Base-by-base conservation (phyloP, 2,329 filamentous ascomycete species). In the Ophiognomonia clavigignenti-juglandacearum region DNA sequence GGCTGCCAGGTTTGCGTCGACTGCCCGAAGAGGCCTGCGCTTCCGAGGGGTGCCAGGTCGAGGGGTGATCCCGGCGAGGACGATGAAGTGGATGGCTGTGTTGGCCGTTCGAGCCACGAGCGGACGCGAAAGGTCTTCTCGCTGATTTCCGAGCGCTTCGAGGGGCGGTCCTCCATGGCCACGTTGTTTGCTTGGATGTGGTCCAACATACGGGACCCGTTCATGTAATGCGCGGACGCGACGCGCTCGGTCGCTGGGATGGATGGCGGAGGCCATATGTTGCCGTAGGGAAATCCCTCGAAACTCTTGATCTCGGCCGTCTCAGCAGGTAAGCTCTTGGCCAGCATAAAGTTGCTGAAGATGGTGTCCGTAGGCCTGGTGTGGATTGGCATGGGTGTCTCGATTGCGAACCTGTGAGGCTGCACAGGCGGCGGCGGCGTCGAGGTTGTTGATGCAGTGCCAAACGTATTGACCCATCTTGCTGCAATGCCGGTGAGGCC, bases 181-280 rank as follows among this genome's bases (percentile, higher is more conserved):
- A 62, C 52, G 32, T 64, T 47, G 40, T 55, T 31, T 37, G 58
- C 29, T 41, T 57, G 46, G 35, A 55, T 50, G 43, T 56, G 24
- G 14, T 16, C 14, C 6, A 34, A 8, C 14, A 34, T 3, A 7
- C 31, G 14, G 3, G 31, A n/a, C 14, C 31, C 31, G 31, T 34
- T 34, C 23, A 44, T 31, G 7, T 39, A 24, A 19, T 44, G 41
- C 13, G 57, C 55, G 19, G 69, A 68, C 2, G 63, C 56, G 4
- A 77, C 72, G 20, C 82, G 81, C 19, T 80, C 67, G 1, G 63
- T 57, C 3, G 84, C 77, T 0, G 88, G 89, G 11, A 96, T 77
- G 1, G 71, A 75, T 1, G 75, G 71, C 1, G 90, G 85, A 7
- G 90, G 90, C 90, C 90, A 96, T 9, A 90, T 64, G n/a, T 70